Percentiles rank a stretch among this genome's conserved stretches.
Evolutionary conservation across 768 basidiomycete species (phyloP).

Genomic region (Termitomyces sp.): DNA sequence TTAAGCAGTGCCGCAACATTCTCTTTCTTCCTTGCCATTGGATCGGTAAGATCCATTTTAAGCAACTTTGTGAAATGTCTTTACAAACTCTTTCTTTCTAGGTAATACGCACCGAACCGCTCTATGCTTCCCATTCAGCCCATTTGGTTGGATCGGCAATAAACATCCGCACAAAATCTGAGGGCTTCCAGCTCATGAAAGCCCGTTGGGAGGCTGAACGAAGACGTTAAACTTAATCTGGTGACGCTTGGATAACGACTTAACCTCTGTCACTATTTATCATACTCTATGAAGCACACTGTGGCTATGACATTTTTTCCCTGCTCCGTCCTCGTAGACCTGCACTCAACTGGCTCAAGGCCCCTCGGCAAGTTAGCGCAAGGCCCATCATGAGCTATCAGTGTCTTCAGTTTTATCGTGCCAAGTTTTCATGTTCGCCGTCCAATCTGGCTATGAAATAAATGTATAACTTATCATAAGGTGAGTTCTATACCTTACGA

Average conservation of each 20-base stretch:
- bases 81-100: conserved; percentile 28
- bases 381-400: neutral
- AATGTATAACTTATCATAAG: too few relatives aligned
- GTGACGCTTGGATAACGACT: neutral
- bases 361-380: neutral
- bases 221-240: conserved; percentile 25
- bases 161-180: conserved; percentile 57
- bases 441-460: too few relatives aligned
- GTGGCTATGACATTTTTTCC: conserved; percentile 8
- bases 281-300: neutral
- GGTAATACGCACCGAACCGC: conserved; percentile 87
- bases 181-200: conserved; percentile 69
- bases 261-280: neutral
- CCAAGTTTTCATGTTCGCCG: neutral
- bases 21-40: conserved; percentile 94
- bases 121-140: conserved; percentile 60
- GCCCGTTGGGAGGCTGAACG: conserved; percentile 75
- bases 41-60: conserved; percentile 59
- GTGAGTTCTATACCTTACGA: neutral
- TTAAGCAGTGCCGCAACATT: conserved; percentile 96
- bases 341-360: neutral
- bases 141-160: conserved; percentile 53
- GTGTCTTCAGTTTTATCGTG: neutral
- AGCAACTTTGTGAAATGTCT: neutral
- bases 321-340: neutral